Base-by-base conservation (phyloP, 805 yeast genomes). In the Schwanniomyces polymorphus region DNA sequence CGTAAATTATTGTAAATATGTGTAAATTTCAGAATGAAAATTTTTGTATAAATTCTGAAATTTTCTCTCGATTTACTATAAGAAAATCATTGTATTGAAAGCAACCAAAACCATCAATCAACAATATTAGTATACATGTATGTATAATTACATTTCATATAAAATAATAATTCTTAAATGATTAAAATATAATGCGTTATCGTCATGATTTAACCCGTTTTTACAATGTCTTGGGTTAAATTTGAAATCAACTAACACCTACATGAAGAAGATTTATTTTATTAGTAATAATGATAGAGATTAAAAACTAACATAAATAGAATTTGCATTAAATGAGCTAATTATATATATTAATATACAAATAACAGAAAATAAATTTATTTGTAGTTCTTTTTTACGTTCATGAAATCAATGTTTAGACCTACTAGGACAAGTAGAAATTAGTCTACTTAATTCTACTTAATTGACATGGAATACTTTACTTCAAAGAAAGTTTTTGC, bases 161-260 rank as follows among this genome's bases (percentile, higher is more conserved):
- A 26, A 8, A 38, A 38, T n/a, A 38, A 38, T n/a, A 25, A 12
- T 7, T 38, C 26, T 40, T 34, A 38, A 11, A 63, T 61, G 67
- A 61, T 61, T 63, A 63, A 54, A 54, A 35, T 47, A 42, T 52
- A 58, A 65, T 72, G 78, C 78, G 78, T 72, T 72, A 72, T 72
- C 76, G 76, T 72, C 78, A 71, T 72, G 78, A 72, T 64, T 57
- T 53, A 46, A 63, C 67, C 61, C 39, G 41, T 48, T 56, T 61
- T 55, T 45, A 61, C 66, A 65, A 61, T 64, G 72, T 63, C 68
- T 63, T 58, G 68, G 71, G 61, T 55, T 49, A 46, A 60, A 59
- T 48, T 42, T 68, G 78, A 72, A 72, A 72, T 72, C 71, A 72
- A 55, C 75, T 57, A 72, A 72, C 78, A 72, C 75, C 66, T 54